These are phyloP conservation scores for Lupinus albus DNA, from an alignment of 306 rosid genomes.

Conservation along the genomic window DNA sequence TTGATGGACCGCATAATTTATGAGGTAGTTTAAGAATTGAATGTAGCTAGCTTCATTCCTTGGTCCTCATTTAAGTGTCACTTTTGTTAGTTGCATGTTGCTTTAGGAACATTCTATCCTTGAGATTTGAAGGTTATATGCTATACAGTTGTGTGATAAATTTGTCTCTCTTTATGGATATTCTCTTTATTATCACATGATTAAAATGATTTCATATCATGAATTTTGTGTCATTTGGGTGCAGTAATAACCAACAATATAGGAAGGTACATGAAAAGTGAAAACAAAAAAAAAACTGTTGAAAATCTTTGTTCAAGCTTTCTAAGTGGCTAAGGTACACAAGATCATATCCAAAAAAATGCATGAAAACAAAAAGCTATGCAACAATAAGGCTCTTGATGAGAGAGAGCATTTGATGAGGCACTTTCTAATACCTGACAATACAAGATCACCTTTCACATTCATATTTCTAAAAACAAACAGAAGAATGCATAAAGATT, in stretches of 20 bases:
- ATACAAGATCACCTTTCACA: conserved; percentile 36
- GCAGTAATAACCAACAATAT: conserved; percentile 21
- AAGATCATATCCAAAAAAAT: conserved; percentile 34
- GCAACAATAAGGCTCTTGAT: conserved; percentile 38
- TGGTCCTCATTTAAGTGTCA: conserved; percentile 34
- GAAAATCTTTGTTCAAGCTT: conserved; percentile 29
- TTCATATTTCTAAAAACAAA: conserved; percentile 33
- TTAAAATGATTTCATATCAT: background rate
- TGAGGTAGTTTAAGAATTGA: conserved; percentile 50
- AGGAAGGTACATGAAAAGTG: conserved; percentile 32
- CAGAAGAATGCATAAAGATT: conserved; percentile 28
- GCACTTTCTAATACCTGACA: conserved; percentile 37
- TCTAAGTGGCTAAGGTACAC: conserved; percentile 30
- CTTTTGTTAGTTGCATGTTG: conserved; percentile 41
- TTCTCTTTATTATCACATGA: conserved; percentile 19
- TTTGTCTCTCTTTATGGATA: conserved; percentile 17
- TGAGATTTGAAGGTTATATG: conserved; percentile 39
- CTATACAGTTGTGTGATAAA: conserved; percentile 39
- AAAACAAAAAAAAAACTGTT: conserved; percentile 32
- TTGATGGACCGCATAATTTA: conserved; percentile 49
- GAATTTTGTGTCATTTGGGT: conserved; percentile 13
- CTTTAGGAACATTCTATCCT: conserved; percentile 54
- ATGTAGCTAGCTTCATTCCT: conserved; percentile 43
- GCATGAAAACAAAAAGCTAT: conserved; percentile 41
- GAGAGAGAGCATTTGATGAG: conserved; percentile 47